phyloP scores from a whole-genome alignment of 192 early-diverging fungal genomes.

The Linnemannia zychae region DNA sequence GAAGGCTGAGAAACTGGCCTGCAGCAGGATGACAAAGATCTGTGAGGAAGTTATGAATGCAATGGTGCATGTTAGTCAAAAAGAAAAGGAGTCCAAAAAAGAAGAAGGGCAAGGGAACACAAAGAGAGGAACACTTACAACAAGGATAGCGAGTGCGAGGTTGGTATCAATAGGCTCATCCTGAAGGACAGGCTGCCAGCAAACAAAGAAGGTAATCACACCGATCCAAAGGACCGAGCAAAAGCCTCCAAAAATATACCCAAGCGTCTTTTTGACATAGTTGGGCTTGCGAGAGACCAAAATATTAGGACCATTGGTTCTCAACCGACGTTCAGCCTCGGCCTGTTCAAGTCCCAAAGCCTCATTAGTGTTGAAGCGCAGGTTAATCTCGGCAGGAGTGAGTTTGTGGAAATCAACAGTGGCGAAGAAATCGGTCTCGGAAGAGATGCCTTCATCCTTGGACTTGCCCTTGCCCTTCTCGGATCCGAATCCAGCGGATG shows the following conservation, averaged over 20 bases:
- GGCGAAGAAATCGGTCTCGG: conserved; percentile 55
- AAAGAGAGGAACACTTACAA: conserved; percentile 25
- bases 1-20: conserved; percentile 77
- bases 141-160: conserved; percentile 71
- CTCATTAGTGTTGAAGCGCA: conserved; percentile 56
- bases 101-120: neutral
- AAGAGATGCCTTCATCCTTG: conserved; percentile 29
- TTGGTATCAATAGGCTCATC: conserved; percentile 65
- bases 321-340: conserved; percentile 43
- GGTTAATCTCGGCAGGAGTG: conserved; percentile 53
- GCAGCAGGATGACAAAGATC: conserved; percentile 78
- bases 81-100: neutral
- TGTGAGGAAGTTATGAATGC: neutral
- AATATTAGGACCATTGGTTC: conserved; percentile 59
- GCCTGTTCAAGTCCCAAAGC: conserved; percentile 51
- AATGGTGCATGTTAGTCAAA: neutral
- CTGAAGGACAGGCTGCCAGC: conserved; percentile 71
- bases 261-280: conserved; percentile 56
- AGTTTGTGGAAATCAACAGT: conserved; percentile 61
- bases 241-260: conserved; percentile 80
- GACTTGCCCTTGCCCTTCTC: conserved; percentile 20
- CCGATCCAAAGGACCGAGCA: conserved; percentile 80
- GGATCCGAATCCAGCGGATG: conserved; percentile 17
- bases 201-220: conserved; percentile 75
- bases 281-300: conserved; percentile 59